Evolutionary conservation across 169 alveolate genomes (phyloP).

Genomic region (Cystoisospora suis): DNA sequence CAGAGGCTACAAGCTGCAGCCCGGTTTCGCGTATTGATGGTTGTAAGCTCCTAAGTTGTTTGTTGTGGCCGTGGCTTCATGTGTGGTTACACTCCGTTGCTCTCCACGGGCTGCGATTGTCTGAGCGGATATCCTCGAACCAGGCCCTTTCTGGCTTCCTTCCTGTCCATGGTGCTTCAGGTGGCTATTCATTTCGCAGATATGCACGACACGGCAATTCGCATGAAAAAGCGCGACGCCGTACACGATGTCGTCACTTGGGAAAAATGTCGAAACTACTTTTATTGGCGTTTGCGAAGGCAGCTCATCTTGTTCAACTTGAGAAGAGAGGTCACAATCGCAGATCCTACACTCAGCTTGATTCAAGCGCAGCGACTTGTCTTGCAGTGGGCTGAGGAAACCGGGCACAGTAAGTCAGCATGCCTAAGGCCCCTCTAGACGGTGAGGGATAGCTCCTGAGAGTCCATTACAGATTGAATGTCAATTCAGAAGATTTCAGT

Average conservation of each 20-base stretch:
- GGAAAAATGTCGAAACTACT: conserved; percentile 76
- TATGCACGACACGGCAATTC: conserved; percentile 78
- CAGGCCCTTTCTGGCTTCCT: neutral
- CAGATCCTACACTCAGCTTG: conserved; percentile 36
- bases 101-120: too few species aligned
- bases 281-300: conserved; percentile 76
- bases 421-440: neutral
- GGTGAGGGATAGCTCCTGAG: neutral
- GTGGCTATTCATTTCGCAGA: conserved; percentile 80
- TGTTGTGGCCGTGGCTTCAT: too few species aligned
- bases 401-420: conserved; percentile 35
- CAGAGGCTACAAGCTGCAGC: too few species aligned
- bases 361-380: conserved; percentile 32
- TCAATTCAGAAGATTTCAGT: too few species aligned
- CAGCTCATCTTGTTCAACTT: conserved; percentile 72
- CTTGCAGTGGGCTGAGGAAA: conserved; percentile 60
- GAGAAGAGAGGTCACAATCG: conserved; percentile 58
- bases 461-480: neutral
- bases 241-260: conserved; percentile 77
- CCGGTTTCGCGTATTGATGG: too few species aligned
- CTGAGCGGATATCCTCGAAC: too few species aligned
- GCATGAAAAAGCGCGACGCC: conserved; percentile 78
- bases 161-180: conserved; percentile 25
- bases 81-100: too few species aligned
- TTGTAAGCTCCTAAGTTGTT: too few species aligned